Conservation (phyloP, 768 basidiomycete species). For the Daedalea quercina region DNA sequence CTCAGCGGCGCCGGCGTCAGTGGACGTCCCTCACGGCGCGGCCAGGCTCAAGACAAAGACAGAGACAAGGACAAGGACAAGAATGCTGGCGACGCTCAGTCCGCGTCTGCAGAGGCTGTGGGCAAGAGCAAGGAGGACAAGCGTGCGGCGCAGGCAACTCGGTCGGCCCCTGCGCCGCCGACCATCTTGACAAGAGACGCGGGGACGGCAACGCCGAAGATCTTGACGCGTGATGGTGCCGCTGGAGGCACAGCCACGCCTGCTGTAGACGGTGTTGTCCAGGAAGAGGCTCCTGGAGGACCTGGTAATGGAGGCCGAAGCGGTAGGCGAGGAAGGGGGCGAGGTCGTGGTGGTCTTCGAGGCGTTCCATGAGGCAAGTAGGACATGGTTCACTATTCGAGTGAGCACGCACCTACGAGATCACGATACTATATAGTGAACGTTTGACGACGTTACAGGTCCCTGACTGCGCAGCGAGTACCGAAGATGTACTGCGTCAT, state of each 20-base stretch:
- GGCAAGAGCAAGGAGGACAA: conserved; percentile 7
- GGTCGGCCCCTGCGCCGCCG: conserved; percentile 7
- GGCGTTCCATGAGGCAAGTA: neutral
- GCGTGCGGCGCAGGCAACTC: neutral
- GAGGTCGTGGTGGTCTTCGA: conserved; percentile 22
- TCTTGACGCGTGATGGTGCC: conserved; percentile 5
- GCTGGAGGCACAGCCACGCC: neutral
- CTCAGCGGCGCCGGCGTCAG: conserved; percentile 54
- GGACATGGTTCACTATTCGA: neutral
- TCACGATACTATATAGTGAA: too few relatives aligned
- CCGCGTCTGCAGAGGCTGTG: neutral
- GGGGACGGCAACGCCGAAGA: conserved; percentile 9
- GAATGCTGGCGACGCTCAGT: neutral
- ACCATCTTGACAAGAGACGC: conserved; percentile 13
- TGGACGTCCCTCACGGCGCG: conserved; percentile 24
- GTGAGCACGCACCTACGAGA: too few relatives aligned
- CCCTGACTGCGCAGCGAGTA: too few relatives aligned
- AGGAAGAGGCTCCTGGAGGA: neutral
- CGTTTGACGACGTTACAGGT: too few relatives aligned
- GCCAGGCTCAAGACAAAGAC: conserved; percentile 28
- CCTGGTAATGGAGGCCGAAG: conserved; percentile 5
- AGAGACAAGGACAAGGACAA: conserved; percentile 13
- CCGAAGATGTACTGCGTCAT: too few relatives aligned
- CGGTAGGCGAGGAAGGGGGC: conserved; percentile 22
- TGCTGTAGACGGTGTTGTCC: neutral